These are phyloP conservation scores for Coniochaeta pulveracea DNA, from an alignment of 2,329 filamentous ascomycete genomes.

Conservation along the genomic window DNA sequence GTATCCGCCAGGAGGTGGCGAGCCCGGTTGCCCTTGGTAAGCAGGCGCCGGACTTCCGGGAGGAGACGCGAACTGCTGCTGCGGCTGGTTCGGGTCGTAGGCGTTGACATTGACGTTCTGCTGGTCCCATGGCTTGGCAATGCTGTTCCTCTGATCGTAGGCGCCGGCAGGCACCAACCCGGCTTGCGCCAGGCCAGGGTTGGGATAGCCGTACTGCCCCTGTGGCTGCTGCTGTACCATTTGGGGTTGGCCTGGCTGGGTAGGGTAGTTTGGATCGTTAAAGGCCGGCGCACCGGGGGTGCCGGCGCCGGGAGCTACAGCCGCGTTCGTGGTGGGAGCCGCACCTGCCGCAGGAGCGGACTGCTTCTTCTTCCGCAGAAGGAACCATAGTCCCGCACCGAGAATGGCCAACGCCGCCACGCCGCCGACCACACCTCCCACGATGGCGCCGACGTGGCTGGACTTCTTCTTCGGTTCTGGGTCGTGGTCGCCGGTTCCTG, in stretches of 20 bases:
- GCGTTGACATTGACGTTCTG: conserved; percentile 11
- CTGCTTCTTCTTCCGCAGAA: conserved; percentile 17
- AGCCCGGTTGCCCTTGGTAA: conserved; percentile 2
- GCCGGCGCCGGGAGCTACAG: conserved; percentile 1
- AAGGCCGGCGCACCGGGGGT: conserved; percentile 6
- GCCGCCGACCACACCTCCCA: conserved; percentile 20
- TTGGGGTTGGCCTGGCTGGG: too few species aligned
- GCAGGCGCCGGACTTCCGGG: conserved; percentile 1
- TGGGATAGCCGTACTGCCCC: conserved; percentile 9
- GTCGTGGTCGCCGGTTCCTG: too few species aligned
- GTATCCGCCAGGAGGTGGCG: conserved; percentile 5
- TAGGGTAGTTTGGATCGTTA: conserved; percentile 7
- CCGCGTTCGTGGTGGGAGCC: not conserved
- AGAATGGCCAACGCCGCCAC: conserved; percentile 17
- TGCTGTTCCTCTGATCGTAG: conserved; percentile 12
- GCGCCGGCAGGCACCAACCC: conserved; percentile 6
- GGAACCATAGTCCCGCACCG: conserved; percentile 15
- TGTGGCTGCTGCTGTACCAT: conserved; percentile 9
- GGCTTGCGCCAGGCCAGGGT: conserved; percentile 5
- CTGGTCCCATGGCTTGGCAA: conserved; percentile 10
- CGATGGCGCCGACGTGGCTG: conserved; percentile 16
- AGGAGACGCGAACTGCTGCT: not conserved
- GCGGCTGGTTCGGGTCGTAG: not conserved
- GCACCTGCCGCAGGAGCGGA: conserved; percentile 4
- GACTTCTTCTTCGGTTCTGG: conserved; percentile 1